Evolutionary conservation across 495 filamentous ascomycete genomes (phyloP), one percentile per base, ranked within the genome.

Genomic region (Podospora pseudopauciseta): DNA sequence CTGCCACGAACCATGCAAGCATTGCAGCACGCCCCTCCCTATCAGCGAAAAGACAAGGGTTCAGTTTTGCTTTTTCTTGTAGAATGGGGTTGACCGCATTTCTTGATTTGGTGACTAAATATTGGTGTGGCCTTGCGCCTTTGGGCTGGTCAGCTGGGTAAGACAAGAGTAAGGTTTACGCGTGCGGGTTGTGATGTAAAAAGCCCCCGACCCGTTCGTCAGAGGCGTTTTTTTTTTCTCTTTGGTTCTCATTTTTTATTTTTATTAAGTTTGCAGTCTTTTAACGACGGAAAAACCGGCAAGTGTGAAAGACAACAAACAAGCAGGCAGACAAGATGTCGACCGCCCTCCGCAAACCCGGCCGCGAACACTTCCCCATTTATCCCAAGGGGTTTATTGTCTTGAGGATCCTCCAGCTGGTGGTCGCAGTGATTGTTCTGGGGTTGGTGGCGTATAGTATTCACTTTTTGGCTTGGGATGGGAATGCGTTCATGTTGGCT

Each of bases 391-490:
- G 72, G 70, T 86, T 88, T 66, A 81, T 88, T 61, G 80, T 81
- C 19, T 76, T 93, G 23, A 86, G 92, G 65, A 81, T 85, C 65
- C 70, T 84, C 61, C 91, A 94, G 73, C 78, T 85, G 27, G 72
- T 90, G 54, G 77, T 92, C 63, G 85, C 86, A n/a, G 73, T 93
- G 68, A 82, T 89, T 60, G 79, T 90, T 60, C 78, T 94, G 34
- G 91, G 85, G n/a, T 72, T 94, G 16, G 84, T 84, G 13, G 89
- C 85, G 59, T 92, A 91, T 76, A 83, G 88, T 83, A 74, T 68
- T 74, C 77, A 65, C n/a, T 69, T 60, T 44, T n/a, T 73, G 13
- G 65, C 72, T 19, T 73, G 76, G 20, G 64, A 68, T 55, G 82
- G 75, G 3, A 75, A 76, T 66, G 56, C 61, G 23, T 68, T 81